Evolutionary conservation across 2,329 filamentous ascomycete species (phyloP).

Genomic region (Zopfia rhizophila): DNA sequence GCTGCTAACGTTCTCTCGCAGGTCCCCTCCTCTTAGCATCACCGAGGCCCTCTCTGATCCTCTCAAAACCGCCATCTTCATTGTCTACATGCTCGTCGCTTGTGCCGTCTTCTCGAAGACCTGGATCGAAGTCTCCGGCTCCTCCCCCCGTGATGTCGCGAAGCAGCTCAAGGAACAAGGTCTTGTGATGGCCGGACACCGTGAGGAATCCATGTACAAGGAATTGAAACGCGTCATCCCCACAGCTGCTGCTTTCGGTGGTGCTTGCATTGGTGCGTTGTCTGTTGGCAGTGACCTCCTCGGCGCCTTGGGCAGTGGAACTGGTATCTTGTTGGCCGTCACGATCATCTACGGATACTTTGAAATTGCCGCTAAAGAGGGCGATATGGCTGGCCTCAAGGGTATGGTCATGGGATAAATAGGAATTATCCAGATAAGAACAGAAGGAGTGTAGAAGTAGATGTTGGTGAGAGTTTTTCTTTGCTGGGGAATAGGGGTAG

Average conservation of each 20-base stretch:
- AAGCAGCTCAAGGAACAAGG: conserved; percentile 99
- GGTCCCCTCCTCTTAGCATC: conserved; percentile 93
- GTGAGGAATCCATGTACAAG: conserved; percentile 99
- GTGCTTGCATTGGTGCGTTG: conserved; percentile 97
- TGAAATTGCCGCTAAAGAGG: conserved; percentile 98
- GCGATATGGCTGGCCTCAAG: conserved; percentile 84
- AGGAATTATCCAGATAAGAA: too few species aligned
- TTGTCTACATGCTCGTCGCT: conserved; percentile 96
- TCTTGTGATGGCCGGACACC: conserved; percentile 98
- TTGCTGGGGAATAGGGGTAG: not conserved
- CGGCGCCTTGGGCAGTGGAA: conserved; percentile 94
- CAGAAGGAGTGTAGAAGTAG: conserved; percentile 1
- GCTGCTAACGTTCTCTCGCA: conserved; percentile 31
- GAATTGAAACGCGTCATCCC: conserved; percentile 99
- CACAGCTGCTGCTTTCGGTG: conserved; percentile 96
- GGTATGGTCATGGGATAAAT: conserved; percentile 69
- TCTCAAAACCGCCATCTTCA: conserved; percentile 95
- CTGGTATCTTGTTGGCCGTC: conserved; percentile 96
- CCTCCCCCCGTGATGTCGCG: conserved; percentile 95
- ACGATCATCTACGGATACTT: conserved; percentile 99
- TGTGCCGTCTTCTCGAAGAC: conserved; percentile 99
- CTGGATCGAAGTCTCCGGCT: conserved; percentile 99
- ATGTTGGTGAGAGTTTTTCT: not conserved
- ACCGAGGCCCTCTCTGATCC: conserved; percentile 96
- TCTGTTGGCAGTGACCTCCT: conserved; percentile 96